Conservation (phyloP, 768 basidiomycete species). For the Leucocoprinus sp. region DNA sequence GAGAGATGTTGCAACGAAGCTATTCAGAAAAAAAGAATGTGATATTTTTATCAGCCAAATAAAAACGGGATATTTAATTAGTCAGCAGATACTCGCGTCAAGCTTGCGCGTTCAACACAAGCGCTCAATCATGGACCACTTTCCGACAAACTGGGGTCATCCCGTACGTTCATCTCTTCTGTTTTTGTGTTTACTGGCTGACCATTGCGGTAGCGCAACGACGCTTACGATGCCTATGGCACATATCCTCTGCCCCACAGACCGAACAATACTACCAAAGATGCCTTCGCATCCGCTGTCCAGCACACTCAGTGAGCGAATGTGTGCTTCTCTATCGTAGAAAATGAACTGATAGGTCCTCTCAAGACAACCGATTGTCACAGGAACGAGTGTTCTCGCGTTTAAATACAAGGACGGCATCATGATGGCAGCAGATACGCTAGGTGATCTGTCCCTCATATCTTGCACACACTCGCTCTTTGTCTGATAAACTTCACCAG, state of each 20-base stretch:
- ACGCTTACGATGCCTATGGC: conserved; percentile 64
- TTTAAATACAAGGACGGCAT: conserved; percentile 94
- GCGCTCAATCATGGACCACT: conserved; percentile 58
- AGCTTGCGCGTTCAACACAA: conserved; percentile 19
- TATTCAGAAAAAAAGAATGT: too few species aligned
- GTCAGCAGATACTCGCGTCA: conserved; percentile 23
- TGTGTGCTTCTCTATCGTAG: neutral
- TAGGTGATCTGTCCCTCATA: conserved; percentile 48
- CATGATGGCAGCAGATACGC: conserved; percentile 97
- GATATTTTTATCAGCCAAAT: too few species aligned
- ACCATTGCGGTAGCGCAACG: conserved; percentile 47
- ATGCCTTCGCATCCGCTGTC: conserved; percentile 56
- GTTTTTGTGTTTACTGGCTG: neutral
- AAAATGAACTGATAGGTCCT: neutral
- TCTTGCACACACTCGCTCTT: neutral
- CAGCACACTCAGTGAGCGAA: conserved; percentile 71
- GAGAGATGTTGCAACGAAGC: too few species aligned
- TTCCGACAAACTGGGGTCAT: conserved; percentile 77
- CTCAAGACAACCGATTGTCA: conserved; percentile 83
- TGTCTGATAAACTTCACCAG: conserved; percentile 27
- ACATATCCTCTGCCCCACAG: conserved; percentile 70
- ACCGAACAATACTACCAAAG: conserved; percentile 38
- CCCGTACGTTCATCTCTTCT: conserved; percentile 51
- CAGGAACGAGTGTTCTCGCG: conserved; percentile 93
- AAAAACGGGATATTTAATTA: conserved; percentile 14